Conservation (phyloP, 2,329 filamentous ascomycete species). For the Cryphonectria japonica region DNA sequence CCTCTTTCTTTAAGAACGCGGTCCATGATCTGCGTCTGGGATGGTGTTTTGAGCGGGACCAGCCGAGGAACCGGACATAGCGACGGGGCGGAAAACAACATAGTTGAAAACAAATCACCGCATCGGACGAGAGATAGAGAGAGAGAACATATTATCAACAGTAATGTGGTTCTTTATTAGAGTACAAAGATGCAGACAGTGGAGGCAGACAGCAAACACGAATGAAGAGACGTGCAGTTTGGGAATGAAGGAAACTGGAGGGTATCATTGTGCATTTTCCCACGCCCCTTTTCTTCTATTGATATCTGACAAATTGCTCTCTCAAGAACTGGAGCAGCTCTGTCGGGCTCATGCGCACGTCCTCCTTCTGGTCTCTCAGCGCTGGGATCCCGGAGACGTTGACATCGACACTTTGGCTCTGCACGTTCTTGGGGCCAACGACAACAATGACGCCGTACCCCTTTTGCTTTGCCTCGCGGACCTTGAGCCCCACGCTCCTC, state of each 20-base stretch:
- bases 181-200: background rate
- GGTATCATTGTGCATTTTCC: conserved; percentile 21
- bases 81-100: background rate
- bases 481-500: conserved; percentile 68
- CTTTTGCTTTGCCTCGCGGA: conserved; percentile 70
- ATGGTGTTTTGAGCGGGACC: background rate
- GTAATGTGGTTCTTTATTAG: background rate
- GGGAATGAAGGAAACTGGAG: background rate
- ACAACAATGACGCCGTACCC: conserved; percentile 77
- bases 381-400: conserved; percentile 44
- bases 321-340: conserved; percentile 51
- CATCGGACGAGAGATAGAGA: no score
- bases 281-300: conserved; percentile 41
- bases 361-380: conserved; percentile 37
- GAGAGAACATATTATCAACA: background rate
- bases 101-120: no score
- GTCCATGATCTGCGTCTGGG: background rate
- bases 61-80: background rate
- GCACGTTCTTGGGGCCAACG: conserved; percentile 68
- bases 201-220: background rate
- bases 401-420: conserved; percentile 58
- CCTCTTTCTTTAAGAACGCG: background rate
- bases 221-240: no score
- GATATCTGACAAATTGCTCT: conserved; percentile 51
- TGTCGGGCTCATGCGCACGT: conserved; percentile 46